phyloP scores from a whole-genome alignment of 352 stramenopile species.

The Globisporangium paroecandrum region DNA sequence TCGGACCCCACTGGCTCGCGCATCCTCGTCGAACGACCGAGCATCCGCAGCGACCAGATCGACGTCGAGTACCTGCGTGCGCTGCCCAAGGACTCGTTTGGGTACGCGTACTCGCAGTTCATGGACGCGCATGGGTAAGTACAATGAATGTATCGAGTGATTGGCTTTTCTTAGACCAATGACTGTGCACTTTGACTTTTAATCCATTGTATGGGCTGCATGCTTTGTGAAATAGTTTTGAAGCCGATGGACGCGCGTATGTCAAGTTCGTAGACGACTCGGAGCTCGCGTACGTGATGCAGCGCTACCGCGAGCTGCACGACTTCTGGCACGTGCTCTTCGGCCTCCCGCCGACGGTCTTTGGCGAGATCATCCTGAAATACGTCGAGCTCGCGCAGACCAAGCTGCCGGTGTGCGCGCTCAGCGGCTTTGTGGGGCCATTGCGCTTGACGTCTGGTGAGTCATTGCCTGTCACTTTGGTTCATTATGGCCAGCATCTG shows the following conservation, averaged over 20 bases:
- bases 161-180: too few relatives aligned
- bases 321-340: conserved; percentile 97
- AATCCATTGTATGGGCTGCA: too few relatives aligned
- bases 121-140: conserved; percentile 82
- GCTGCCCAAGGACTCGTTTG: conserved; percentile 84
- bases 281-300: conserved; percentile 96
- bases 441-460: conserved; percentile 66
- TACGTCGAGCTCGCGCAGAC: conserved; percentile 97
- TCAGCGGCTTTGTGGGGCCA: conserved; percentile 90
- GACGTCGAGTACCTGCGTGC: conserved; percentile 61
- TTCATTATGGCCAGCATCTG: background rate
- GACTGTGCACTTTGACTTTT: too few relatives aligned
- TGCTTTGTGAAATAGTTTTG: conserved; percentile 5
- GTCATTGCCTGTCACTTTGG: background rate
- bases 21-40: conserved; percentile 88
- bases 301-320: conserved; percentile 91
- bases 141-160: background rate
- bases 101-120: conserved; percentile 88
- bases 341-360: conserved; percentile 91
- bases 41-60: conserved; percentile 75
- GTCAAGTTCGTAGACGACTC: conserved; percentile 90
- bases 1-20: conserved; percentile 73
- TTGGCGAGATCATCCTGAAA: conserved; percentile 96
- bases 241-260: conserved; percentile 81
- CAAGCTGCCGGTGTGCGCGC: conserved; percentile 90